A percentile compares a stretch with the other conserved stretches of the same genome.
These are phyloP conservation scores for Silene noctiflora DNA, from an alignment of 179 eudicot genomes.

Conservation along the genomic window DNA sequence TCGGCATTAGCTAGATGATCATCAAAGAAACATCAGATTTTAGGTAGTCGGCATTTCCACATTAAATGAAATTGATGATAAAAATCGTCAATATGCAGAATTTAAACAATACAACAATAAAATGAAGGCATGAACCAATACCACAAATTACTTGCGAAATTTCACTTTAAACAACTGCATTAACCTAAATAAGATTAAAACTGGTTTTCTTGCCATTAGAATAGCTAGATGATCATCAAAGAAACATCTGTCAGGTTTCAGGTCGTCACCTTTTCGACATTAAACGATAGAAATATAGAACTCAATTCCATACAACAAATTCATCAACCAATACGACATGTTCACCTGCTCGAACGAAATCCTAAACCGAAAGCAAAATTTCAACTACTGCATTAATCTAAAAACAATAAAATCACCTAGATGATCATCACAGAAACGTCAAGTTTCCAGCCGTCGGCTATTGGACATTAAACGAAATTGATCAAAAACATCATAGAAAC, in stretches of 20 bases:
- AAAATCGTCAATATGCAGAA: too few relatives aligned
- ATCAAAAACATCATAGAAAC: background rate
- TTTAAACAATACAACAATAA: too few relatives aligned
- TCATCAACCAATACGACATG: background rate
- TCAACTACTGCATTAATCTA: too few relatives aligned
- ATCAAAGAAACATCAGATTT: too few relatives aligned
- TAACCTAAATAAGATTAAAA: too few relatives aligned
- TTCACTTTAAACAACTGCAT: too few relatives aligned
- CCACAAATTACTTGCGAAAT: background rate
- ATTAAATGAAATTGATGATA: too few relatives aligned
- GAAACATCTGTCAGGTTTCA: too few relatives aligned
- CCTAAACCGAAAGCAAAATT: background rate
- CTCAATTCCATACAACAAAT: background rate
- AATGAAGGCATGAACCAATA: background rate
- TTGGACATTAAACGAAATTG: background rate
- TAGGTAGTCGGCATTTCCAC: too few relatives aligned
- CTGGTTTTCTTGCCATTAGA: background rate
- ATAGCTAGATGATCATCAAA: background rate
- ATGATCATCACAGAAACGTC: background rate
- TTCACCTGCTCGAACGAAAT: background rate
- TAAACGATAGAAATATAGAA: too few relatives aligned
- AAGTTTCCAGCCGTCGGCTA: background rate
- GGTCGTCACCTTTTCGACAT: too few relatives aligned
- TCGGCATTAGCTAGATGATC: background rate
- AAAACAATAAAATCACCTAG: too few relatives aligned